Percentiles rank a stretch among this genome's conserved stretches.
These are phyloP conservation scores for Syzygium aromaticum DNA, from an alignment of 345 rosid species.

Conservation along the genomic window DNA sequence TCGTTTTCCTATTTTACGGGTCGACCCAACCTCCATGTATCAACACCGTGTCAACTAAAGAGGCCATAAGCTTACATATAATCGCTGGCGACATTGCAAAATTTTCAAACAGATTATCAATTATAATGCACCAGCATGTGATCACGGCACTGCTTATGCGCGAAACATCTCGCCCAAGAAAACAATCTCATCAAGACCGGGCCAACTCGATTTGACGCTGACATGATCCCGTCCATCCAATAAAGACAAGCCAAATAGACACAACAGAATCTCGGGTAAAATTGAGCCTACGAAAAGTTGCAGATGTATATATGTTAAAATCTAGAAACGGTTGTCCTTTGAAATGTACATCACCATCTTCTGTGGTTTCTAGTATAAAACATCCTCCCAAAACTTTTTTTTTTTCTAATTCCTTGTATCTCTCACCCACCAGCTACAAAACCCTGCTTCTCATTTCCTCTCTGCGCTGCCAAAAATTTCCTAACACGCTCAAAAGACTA, in stretches of 20 bases:
- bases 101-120: not conserved
- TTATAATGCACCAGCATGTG: not conserved
- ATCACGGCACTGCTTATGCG: not conserved
- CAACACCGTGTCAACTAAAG: not conserved
- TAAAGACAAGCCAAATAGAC: not conserved
- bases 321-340: not conserved
- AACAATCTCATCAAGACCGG: not conserved
- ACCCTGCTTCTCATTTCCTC: not conserved
- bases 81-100: not conserved
- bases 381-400: not conserved
- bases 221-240: not conserved
- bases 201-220: not conserved
- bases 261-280: not conserved
- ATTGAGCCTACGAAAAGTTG: not conserved
- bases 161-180: not conserved
- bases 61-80: not conserved
- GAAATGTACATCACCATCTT: slow-evolving; percentile 8
- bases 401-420: not conserved
- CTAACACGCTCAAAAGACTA: not conserved
- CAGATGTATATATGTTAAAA: not conserved
- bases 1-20: not conserved
- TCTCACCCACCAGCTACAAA: not conserved
- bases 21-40: not conserved
- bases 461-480: not conserved
- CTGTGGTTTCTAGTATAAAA: not conserved